These are phyloP conservation scores for Backusella parvicylindrica DNA, from an alignment of 192 early-diverging fungal species.

Conservation along the genomic window DNA sequence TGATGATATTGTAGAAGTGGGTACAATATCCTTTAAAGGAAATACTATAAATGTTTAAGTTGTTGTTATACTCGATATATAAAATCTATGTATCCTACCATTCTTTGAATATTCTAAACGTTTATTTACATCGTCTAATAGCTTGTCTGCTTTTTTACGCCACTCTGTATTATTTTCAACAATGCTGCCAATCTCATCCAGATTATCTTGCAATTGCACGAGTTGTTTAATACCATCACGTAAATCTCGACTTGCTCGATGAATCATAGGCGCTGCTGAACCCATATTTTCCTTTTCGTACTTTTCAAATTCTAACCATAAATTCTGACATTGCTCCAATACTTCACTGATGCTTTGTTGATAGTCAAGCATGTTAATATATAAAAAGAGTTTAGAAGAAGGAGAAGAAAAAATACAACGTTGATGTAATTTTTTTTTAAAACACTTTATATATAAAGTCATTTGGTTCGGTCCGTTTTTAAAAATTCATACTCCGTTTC, in stretches of 20 bases:
- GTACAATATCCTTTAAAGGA: slow-evolving; percentile 2
- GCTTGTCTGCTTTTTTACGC: background rate
- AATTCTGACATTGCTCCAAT: background rate
- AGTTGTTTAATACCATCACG: slow-evolving; percentile 25
- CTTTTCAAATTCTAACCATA: slow-evolving; percentile 6
- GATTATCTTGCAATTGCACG: slow-evolving; percentile 23
- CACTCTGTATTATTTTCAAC: background rate
- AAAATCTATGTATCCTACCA: background rate
- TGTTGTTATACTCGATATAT: background rate
- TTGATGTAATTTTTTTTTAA: background rate
- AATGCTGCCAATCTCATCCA: slow-evolving; percentile 5
- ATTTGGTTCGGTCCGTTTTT: background rate
- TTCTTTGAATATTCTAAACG: slow-evolving; percentile 1
- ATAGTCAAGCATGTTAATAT: slow-evolving; percentile 1
- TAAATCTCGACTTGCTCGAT: slow-evolving; percentile 5
- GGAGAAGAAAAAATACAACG: background rate
- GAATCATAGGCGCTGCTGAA: background rate
- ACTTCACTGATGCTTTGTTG: slow-evolving; percentile 1
- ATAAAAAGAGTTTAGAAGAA: background rate
- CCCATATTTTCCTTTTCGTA: background rate
- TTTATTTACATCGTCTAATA: slow-evolving; percentile 16
- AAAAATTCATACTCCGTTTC: background rate
- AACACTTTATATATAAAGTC: background rate
- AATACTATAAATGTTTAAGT: background rate
- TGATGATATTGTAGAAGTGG: background rate